Evolutionary conservation across 83 land plant genomes (phyloP).

Genomic region (Diphasiastrum complanatum): DNA sequence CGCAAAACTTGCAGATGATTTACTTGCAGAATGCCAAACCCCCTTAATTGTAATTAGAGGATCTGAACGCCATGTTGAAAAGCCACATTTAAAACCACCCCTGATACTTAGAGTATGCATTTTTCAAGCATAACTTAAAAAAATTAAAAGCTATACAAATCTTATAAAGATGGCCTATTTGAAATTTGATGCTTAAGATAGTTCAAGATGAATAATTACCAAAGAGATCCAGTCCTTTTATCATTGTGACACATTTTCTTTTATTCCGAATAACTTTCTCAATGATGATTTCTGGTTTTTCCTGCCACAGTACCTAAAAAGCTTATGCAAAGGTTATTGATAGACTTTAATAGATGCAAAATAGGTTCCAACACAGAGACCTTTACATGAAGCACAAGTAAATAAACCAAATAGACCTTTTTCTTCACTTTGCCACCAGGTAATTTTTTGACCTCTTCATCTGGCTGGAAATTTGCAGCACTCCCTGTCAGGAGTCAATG

Average conservation of each 20-base stretch:
- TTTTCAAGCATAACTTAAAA: too few relatives aligned
- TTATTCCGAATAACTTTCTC: conserved; percentile 92
- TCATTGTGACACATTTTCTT: conserved; percentile 86
- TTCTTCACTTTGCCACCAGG: conserved; percentile 99
- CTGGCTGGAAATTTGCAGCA: conserved; percentile 45
- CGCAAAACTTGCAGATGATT: too few relatives aligned
- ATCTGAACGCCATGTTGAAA: too few relatives aligned
- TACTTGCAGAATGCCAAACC: too few relatives aligned
- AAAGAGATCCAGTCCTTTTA: conserved; percentile 93
- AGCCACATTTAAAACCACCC: background rate
- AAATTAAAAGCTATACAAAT: too few relatives aligned
- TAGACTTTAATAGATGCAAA: too few relatives aligned
- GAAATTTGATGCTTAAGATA: background rate
- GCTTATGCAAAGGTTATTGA: too few relatives aligned
- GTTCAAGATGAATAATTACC: conserved; percentile 36
- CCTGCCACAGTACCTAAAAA: conserved; percentile 42
- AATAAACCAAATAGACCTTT: conserved; percentile 48
- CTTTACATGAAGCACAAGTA: background rate
- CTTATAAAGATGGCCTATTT: too few relatives aligned
- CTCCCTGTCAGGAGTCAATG: too few relatives aligned
- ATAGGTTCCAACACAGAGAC: background rate
- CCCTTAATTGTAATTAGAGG: too few relatives aligned
- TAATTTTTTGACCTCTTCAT: conserved; percentile 90
- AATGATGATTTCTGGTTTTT: conserved; percentile 87
- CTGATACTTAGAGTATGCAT: too few relatives aligned